A percentile compares a stretch with the other conserved stretches of the same genome.
phyloP scores from a whole-genome alignment of 768 basidiomycete species.

The Candolleomyces aberdarensis region DNA sequence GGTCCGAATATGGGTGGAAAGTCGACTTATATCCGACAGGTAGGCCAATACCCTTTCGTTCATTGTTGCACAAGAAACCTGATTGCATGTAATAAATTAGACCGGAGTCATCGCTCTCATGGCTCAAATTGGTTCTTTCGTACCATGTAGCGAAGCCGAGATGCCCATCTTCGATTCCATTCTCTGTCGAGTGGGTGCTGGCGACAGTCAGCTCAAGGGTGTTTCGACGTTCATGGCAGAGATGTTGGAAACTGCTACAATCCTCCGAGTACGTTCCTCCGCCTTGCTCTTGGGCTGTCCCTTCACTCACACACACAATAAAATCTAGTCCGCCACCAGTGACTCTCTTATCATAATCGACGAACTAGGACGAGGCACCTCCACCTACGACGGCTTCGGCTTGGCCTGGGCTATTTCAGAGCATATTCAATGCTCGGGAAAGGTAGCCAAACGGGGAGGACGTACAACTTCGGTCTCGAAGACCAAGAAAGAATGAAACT shows the following conservation, averaged over 20 bases:
- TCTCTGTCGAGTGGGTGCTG: conserved; percentile 93
- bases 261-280: conserved; percentile 67
- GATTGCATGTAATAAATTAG: no score
- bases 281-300: no score
- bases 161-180: conserved; percentile 96
- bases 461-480: conserved; percentile 96
- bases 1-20: conserved; percentile 99
- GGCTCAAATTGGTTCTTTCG: conserved; percentile 95
- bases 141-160: conserved; percentile 84
- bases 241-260: conserved; percentile 98
- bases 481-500: conserved; percentile 94
- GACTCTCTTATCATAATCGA: conserved; percentile 97
- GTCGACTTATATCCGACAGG: conserved; percentile 94
- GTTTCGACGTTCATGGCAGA: conserved; percentile 99
- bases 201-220: conserved; percentile 96
- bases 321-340: conserved; percentile 77
- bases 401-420: conserved; percentile 99
- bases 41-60: conserved; percentile 25
- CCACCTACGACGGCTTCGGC: conserved; percentile 96
- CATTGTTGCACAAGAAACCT: no score
- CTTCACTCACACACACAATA: no score
- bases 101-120: conserved; percentile 95
- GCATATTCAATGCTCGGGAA: conserved; percentile 41
- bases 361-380: conserved; percentile 92
- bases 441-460: neutral